A percentile compares a stretch with the other conserved stretches of the same genome.
Evolutionary conservation across 768 basidiomycete species (phyloP).

Genomic region (Boletus bicolor): DNA sequence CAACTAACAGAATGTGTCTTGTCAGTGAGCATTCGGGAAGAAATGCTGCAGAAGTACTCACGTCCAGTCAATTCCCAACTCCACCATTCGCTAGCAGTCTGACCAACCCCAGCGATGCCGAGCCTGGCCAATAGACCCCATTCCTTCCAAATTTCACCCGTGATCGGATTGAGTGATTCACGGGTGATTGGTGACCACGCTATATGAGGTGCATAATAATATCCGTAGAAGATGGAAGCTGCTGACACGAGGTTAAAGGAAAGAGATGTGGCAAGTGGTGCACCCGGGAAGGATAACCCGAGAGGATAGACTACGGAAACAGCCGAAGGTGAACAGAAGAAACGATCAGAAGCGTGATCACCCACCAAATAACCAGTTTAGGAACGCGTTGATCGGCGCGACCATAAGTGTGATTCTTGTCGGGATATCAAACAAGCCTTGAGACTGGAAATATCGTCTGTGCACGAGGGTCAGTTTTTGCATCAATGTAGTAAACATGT

Average conservation of each 20-base stretch:
- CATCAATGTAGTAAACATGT: background rate
- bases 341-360: background rate
- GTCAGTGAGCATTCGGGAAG: background rate
- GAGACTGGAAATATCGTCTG: slow-evolving; percentile 67
- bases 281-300: slow-evolving; percentile 86
- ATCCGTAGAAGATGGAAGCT: slow-evolving; percentile 59
- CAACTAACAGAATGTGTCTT: slow-evolving; percentile 33
- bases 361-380: slow-evolving; percentile 84
- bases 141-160: slow-evolving; percentile 58
- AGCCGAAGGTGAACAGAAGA: background rate
- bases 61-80: slow-evolving; percentile 83
- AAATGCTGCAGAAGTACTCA: slow-evolving; percentile 10
- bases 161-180: slow-evolving; percentile 44
- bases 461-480: background rate
- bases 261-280: slow-evolving; percentile 84
- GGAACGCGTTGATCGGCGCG: slow-evolving; percentile 79
- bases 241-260: slow-evolving; percentile 83
- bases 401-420: slow-evolving; percentile 79
- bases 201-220: slow-evolving; percentile 56
- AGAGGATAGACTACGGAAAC: slow-evolving; percentile 41
- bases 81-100: slow-evolving; percentile 95
- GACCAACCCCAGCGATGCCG: slow-evolving; percentile 77
- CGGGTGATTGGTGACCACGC: slow-evolving; percentile 63
- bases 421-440: slow-evolving; percentile 81
- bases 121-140: slow-evolving; percentile 69